Percentiles rank a stretch among this genome's conserved stretches.
phyloP scores from a whole-genome alignment of 305 asterid genomes.

The Caryopteris hybrid region DNA sequence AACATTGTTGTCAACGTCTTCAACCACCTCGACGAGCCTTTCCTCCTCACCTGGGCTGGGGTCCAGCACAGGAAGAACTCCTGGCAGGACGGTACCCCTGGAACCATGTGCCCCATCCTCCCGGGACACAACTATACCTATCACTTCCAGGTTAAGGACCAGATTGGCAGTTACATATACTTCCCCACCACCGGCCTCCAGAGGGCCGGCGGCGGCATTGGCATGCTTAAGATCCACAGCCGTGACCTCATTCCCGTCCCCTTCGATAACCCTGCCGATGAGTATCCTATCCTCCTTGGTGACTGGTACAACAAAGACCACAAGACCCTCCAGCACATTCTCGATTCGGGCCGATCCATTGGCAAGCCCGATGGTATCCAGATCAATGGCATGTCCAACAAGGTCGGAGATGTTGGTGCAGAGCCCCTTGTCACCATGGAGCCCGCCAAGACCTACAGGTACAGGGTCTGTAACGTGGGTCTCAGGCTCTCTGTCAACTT shows the following conservation, averaged over 20 bases:
- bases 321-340: conserved; percentile 42
- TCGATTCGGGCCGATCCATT: conserved; percentile 56
- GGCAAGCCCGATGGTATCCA: conserved; percentile 73
- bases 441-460: conserved; percentile 66
- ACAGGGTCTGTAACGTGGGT: conserved; percentile 73
- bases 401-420: conserved; percentile 38
- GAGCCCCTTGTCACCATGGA: conserved; percentile 54
- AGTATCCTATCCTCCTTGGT: conserved; percentile 44
- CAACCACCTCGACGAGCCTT: conserved; percentile 67
- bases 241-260: conserved; percentile 73
- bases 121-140: conserved; percentile 66
- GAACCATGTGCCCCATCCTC: conserved; percentile 72
- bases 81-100: conserved; percentile 73
- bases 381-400: conserved; percentile 56
- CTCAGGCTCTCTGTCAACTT: conserved; percentile 57
- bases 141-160: conserved; percentile 77
- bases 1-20: conserved; percentile 60
- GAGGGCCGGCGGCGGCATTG: conserved; percentile 56
- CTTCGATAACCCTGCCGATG: conserved; percentile 53
- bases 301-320: conserved; percentile 87
- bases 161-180: conserved; percentile 68
- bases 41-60: conserved; percentile 61
- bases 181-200: conserved; percentile 63
- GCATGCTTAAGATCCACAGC: conserved; percentile 60
- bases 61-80: conserved; percentile 72